A percentile compares a stretch with the other conserved stretches of the same genome.
Conservation (phyloP, 23 red algal species). For the Gracilariopsis chorda region DNA sequence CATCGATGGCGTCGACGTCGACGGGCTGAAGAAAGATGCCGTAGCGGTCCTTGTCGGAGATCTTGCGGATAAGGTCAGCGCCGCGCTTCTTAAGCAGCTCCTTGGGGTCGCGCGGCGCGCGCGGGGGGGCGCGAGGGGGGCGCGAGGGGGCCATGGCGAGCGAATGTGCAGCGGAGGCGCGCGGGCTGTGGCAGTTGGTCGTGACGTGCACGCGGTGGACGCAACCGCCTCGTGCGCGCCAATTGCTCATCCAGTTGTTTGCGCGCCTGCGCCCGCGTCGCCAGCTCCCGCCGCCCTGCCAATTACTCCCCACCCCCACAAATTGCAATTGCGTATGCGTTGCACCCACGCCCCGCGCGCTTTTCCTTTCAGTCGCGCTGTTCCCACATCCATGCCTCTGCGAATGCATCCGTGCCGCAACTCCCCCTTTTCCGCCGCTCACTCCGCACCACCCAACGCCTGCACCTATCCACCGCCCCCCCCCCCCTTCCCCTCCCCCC, state of each 20-base stretch:
- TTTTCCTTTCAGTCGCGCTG: too few relatives aligned
- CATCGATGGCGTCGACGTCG: conserved; percentile 58
- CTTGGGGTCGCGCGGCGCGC: conserved; percentile 31
- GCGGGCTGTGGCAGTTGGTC: not conserved
- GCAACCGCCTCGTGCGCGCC: not conserved
- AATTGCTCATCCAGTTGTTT: not conserved
- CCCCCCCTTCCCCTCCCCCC: not conserved
- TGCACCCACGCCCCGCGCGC: too few relatives aligned
- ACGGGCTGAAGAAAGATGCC: conserved; percentile 84
- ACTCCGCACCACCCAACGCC: not conserved
- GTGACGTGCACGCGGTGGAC: not conserved
- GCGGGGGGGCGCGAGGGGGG: conserved; percentile 20
- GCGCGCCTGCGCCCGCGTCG: not conserved
- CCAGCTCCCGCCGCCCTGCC: not conserved
- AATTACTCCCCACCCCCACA: not conserved
- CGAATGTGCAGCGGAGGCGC: not conserved
- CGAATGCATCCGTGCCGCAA: too few relatives aligned
- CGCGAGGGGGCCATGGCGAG: conserved; percentile 53
- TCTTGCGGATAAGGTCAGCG: conserved; percentile 51
- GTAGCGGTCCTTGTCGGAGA: conserved; percentile 72
- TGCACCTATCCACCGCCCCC: not conserved
- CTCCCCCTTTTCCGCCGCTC: too few relatives aligned
- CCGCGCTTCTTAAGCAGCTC: conserved; percentile 54
- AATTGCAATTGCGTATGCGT: too few relatives aligned
- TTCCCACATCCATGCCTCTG: not conserved